phyloP scores from a whole-genome alignment of 148 eudicot genomes.

The Polygonum maritimum region DNA sequence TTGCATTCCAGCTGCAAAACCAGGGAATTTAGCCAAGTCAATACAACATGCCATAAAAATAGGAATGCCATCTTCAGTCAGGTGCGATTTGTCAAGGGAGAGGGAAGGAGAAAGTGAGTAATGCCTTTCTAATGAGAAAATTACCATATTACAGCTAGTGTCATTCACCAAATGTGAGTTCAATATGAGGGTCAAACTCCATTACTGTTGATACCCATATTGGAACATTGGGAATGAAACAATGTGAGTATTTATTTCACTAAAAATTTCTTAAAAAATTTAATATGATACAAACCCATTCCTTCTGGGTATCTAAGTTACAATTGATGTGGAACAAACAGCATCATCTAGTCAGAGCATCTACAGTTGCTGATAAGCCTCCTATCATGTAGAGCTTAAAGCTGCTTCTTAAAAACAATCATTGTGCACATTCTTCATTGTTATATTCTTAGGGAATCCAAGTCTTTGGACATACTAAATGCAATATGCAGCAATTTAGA shows the following conservation, averaged over 20 bases:
- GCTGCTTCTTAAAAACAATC: not conserved
- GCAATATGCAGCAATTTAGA: not conserved
- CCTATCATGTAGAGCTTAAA: not conserved
- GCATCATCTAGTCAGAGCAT: not conserved
- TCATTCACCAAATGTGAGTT: not conserved
- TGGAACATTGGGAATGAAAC: not conserved
- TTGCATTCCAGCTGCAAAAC: conserved; percentile 66
- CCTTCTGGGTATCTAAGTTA: not conserved
- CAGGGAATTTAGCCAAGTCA: conserved; percentile 18
- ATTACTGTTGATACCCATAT: not conserved
- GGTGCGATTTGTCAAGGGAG: not conserved
- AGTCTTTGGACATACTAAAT: not conserved
- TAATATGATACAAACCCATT: not conserved
- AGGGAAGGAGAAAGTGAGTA: not conserved
- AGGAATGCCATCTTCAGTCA: not conserved
- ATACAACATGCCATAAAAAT: not conserved
- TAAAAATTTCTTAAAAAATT: not conserved
- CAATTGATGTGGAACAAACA: not conserved
- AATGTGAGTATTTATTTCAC: not conserved
- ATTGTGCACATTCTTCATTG: not conserved
- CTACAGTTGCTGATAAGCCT: not conserved
- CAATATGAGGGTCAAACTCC: not conserved
- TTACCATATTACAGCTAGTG: not conserved
- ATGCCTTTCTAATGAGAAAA: not conserved
- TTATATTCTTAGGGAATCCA: not conserved